Evolutionary conservation across 2,329 filamentous ascomycete species (phyloP), one percentile per base, ranked within the genome.

Genomic region (Fonsecaea pedrosoi): DNA sequence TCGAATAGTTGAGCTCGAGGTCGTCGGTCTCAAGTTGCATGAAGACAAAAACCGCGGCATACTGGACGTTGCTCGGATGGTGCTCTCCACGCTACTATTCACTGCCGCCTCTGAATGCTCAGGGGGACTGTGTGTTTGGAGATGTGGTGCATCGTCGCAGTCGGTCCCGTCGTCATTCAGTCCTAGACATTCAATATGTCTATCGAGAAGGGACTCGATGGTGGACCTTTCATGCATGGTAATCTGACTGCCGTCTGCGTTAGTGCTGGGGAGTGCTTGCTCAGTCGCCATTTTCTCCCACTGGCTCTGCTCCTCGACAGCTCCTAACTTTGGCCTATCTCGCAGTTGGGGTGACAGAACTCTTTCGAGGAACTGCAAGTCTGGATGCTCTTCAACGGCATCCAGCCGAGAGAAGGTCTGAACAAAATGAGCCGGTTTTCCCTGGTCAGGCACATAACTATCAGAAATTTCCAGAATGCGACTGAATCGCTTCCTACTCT

Each of bases 381-480:
- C 68, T 3, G 65, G 60, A 30, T 63, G 65, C 42, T 70, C 68
- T 42, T 66, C 60, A 3, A 70, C 68, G 32, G 45, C 62, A 32
- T 64, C 65, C 18, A 70, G 68, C 54, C 63, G 64, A 25, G 62
- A 59, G 30, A 64, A 66, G 9, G 60, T 70, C 57, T 68, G 65
- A 32, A 48, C 40, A 15, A 58, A 42, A 38, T 60, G 63, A 6
- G 54, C 50, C 35, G 42, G 34, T 18, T 62, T 66, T 21, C 21
- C 58, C 32, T 50, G 38, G n/a, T 64, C 63, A 9, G 56, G 45
- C 18, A 48, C n/a, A 48, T 66, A 68, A 38, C 37, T 56, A 37
- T 70, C 68, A 3, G 72, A 67, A n/a, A 76, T 64, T 30, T 72
- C 71, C n/a, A 76, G 63, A n/a, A 76, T 76, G 18, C 71, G 73